These are phyloP conservation scores for Candida maris DNA, from an alignment of 805 yeast genomes.

Conservation along the genomic window DNA sequence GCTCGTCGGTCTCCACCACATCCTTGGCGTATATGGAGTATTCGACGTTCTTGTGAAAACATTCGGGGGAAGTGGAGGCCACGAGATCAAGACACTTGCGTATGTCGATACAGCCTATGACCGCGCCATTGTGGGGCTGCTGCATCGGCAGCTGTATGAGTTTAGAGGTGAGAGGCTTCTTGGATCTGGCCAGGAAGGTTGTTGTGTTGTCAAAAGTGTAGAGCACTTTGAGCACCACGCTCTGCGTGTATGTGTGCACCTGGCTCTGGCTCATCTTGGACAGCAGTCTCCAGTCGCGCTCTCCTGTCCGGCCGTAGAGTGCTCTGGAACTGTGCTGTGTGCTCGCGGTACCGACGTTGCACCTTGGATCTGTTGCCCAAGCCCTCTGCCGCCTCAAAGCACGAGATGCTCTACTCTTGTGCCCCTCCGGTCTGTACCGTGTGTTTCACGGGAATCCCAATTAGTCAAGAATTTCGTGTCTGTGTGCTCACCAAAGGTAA, in stretches of 20 bases:
- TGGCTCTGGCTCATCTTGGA: constrained; percentile 20
- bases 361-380: no score
- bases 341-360: no score
- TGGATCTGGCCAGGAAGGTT: constrained; percentile 40
- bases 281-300: no score
- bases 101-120: constrained; percentile 40
- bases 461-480: constrained; percentile 10
- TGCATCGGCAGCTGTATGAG: constrained; percentile 40
- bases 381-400: no score
- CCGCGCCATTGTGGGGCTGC: constrained; percentile 40
- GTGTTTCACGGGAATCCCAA: constrained; percentile 2
- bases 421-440: constrained; percentile 10
- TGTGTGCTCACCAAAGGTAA: constrained; percentile 6
- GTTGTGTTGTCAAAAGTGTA: constrained; percentile 42
- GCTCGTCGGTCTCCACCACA: constrained; percentile 49
- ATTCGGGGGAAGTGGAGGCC: constrained; percentile 44
- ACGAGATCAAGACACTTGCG: constrained; percentile 43
- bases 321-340: no score
- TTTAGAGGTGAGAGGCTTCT: constrained; percentile 33
- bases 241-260: constrained; percentile 23
- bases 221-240: constrained; percentile 34
- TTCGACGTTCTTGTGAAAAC: constrained; percentile 38
- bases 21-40: constrained; percentile 46
- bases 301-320: no score
- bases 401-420: neutral